Evolutionary conservation across 805 yeast genomes (phyloP).

Genomic region (Debaryomyces prosopidis): DNA sequence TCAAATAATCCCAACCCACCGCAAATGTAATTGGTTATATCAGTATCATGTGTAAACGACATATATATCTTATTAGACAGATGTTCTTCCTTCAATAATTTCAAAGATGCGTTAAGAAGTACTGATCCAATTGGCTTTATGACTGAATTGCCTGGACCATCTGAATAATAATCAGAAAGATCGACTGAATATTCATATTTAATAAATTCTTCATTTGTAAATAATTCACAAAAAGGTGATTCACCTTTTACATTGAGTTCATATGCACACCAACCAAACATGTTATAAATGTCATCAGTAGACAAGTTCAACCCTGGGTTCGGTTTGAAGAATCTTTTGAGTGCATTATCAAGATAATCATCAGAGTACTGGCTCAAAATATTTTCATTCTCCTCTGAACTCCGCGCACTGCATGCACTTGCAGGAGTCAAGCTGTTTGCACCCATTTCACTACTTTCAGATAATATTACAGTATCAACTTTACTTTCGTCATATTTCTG

Average conservation of each 20-base stretch:
- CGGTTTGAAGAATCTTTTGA: slow-evolving; percentile 53
- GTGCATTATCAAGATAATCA: slow-evolving; percentile 52
- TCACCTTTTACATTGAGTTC: slow-evolving; percentile 70
- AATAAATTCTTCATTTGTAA: slow-evolving; percentile 68
- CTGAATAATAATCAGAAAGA: slow-evolving; percentile 56
- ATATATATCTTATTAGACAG: slow-evolving; percentile 58
- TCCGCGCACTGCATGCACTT: slow-evolving; percentile 40
- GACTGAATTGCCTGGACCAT: slow-evolving; percentile 63
- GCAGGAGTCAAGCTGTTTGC: slow-evolving; percentile 62
- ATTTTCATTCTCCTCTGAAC: slow-evolving; percentile 29
- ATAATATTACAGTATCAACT: slow-evolving; percentile 39
- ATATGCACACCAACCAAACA: slow-evolving; percentile 70
- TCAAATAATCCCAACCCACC: slow-evolving; percentile 61
- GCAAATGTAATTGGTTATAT: slow-evolving; percentile 57
- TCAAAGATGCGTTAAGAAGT: slow-evolving; percentile 48
- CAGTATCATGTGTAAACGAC: slow-evolving; percentile 76
- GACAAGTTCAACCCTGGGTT: slow-evolving; percentile 58
- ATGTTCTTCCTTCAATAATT: slow-evolving; percentile 43
- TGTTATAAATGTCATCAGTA: slow-evolving; percentile 47
- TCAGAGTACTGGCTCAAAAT: slow-evolving; percentile 28
- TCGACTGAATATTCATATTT: slow-evolving; percentile 63
- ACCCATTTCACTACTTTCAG: slow-evolving; percentile 51
- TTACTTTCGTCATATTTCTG: slow-evolving; percentile 34
- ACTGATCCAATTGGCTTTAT: slow-evolving; percentile 63
- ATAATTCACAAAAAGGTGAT: slow-evolving; percentile 66